Evolutionary conservation across 1,284 basidiomycete species (phyloP), one percentile per base, ranked within the genome.

Genomic region (Cryptococcus sp.): DNA sequence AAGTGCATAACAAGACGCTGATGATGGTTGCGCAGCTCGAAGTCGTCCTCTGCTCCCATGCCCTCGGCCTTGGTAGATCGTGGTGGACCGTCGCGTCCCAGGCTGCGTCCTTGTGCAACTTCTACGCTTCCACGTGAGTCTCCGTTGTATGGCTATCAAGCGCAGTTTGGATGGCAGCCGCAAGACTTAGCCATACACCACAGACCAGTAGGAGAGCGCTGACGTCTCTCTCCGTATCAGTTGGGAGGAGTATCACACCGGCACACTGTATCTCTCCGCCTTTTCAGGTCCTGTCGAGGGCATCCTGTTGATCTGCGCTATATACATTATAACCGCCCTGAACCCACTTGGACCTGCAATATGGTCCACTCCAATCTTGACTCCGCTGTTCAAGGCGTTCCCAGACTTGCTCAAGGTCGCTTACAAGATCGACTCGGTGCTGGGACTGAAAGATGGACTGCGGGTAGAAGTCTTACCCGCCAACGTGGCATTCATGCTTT

Each of bases 211-310:
- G 10, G 8, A 11, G 31, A 38, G 22, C 39, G 50, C 51, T 56
- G 35, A 61, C 47, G 45, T 23, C 25, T 44, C 53, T 49, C 40
- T 15, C 16, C 27, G 22, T n/a, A 22, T 11, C 22, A 60, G 45
- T 89, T 91, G 95, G 95, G 95, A 99, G 74, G 95, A 99, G 78
- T 95, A 90, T 72, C 90, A 99, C 77, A 99, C 95, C 1, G 90
- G 91, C 25, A 87, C 88, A 62, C 81, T 97, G 6, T 96, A 87
- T 80, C 86, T 96, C 17, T 91, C 91, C n/a, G 86, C 88, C 27
- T 97, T 96, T 78, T 95, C 91, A 10, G 95, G 95, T 0, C 95
- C 95, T 0, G 91, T 98, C 1, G 95, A 98, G 78, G 95, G 95
- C 10, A 97, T 99, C 68, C 80, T 99, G 50, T 85, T 98, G 77